Conservation (phyloP, 2,329 filamentous ascomycete genomes). For the Aspergillus sp. region DNA sequence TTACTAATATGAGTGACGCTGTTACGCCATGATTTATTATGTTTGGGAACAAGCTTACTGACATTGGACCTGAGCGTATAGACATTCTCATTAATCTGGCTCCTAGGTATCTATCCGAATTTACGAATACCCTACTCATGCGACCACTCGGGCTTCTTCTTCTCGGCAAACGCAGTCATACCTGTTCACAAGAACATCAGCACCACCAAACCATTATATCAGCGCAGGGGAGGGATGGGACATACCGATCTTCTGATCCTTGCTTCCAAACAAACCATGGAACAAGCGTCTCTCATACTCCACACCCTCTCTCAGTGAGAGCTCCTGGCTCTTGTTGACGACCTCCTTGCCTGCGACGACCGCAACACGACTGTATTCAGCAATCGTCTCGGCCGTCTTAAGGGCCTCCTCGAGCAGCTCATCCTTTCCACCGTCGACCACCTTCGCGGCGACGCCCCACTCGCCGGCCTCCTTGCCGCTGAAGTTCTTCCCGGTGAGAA, state of each 20-base stretch:
- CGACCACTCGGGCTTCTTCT: constrained; percentile 89
- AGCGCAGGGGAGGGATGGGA: neutral
- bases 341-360: constrained; percentile 92
- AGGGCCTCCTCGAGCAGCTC: constrained; percentile 78
- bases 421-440: constrained; percentile 72
- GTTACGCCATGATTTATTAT: neutral
- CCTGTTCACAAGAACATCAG: constrained; percentile 37
- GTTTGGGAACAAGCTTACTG: neutral
- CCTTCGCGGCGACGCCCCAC: constrained; percentile 85
- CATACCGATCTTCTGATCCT: constrained; percentile 92
- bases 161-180: constrained; percentile 92
- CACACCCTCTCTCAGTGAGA: constrained; percentile 81
- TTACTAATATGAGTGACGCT: constrained; percentile 14
- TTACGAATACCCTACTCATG: constrained; percentile 57
- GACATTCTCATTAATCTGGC: neutral
- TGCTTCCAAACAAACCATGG: constrained; percentile 86
- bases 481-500: constrained; percentile 82
- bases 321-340: constrained; percentile 98
- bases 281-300: constrained; percentile 94
- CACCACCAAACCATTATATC: neutral
- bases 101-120: neutral
- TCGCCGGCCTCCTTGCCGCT: constrained; percentile 77
- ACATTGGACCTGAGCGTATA: neutral
- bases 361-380: constrained; percentile 79
- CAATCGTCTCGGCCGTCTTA: constrained; percentile 84